Evolutionary conservation across 139 green algal genomes (phyloP).

Genomic region (Spirogloea muscicola): DNA sequence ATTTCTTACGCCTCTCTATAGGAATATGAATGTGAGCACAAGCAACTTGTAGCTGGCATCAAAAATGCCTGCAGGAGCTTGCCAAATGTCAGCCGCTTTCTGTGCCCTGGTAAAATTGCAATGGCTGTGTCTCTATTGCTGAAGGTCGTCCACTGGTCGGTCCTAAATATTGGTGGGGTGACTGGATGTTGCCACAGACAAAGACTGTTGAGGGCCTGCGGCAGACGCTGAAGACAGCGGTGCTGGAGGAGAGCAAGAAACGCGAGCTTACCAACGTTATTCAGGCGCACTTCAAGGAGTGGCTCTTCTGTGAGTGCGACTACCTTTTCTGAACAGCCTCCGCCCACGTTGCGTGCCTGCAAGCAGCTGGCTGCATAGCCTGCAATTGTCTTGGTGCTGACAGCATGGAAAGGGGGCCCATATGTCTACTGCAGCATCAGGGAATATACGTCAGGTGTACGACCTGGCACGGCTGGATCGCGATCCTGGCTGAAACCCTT

Average conservation of each 20-base stretch:
- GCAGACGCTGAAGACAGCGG: conserved; percentile 52
- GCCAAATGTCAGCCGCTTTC: too few relatives aligned
- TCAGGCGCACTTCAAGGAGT: conserved; percentile 82
- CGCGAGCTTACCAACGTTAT: conserved; percentile 72
- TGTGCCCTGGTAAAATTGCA: too few relatives aligned
- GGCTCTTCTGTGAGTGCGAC: conserved; percentile 41
- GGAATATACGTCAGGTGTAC: conserved; percentile 53
- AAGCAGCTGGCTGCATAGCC: background rate
- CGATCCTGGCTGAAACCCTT: too few relatives aligned
- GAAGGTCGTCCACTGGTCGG: too few relatives aligned
- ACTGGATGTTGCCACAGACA: background rate
- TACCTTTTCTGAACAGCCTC: background rate
- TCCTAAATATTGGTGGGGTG: background rate
- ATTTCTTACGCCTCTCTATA: too few relatives aligned
- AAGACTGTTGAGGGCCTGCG: conserved; percentile 65
- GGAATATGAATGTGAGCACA: too few relatives aligned
- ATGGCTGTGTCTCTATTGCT: too few relatives aligned
- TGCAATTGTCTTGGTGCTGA: background rate
- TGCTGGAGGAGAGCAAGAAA: conserved; percentile 61
- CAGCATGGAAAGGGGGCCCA: background rate
- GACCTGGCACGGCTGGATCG: conserved; percentile 57
- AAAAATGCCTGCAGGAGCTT: too few relatives aligned
- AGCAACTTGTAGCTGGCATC: too few relatives aligned
- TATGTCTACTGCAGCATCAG: conserved; percentile 18
- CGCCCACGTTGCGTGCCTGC: background rate